These are phyloP conservation scores for Trichoderma atroviride DNA, from an alignment of 2,329 filamentous ascomycete genomes.

Conservation along the genomic window DNA sequence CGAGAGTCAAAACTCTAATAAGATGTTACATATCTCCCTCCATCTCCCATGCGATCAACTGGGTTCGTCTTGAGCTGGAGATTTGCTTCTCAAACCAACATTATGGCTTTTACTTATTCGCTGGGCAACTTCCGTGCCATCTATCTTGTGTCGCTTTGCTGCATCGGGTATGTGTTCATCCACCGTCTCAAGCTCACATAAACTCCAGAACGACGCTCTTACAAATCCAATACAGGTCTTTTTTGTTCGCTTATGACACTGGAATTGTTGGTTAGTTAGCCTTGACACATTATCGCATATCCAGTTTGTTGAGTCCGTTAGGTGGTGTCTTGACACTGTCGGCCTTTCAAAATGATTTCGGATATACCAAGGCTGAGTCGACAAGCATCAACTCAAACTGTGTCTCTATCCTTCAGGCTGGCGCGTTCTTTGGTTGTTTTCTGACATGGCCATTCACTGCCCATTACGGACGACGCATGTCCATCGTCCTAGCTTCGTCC, in stretches of 20 bases:
- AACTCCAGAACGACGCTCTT: too few relatives aligned
- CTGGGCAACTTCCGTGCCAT: conserved; percentile 6
- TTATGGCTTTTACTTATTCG: conserved; percentile 1
- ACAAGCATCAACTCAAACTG: conserved; percentile 36
- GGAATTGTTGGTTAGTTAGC: too few relatives aligned
- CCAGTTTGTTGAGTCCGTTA: background rate
- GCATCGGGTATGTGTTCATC: conserved; percentile 1
- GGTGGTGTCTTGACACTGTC: conserved; percentile 7
- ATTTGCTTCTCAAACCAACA: conserved; percentile 1
- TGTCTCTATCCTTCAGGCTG: conserved; percentile 44
- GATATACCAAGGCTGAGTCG: background rate
- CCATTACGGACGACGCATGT: conserved; percentile 49
- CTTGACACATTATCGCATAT: background rate
- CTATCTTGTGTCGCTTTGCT: conserved; percentile 8
- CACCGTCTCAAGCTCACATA: background rate
- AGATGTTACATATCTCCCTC: too few relatives aligned
- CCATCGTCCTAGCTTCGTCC: conserved; percentile 48
- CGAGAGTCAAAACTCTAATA: too few relatives aligned
- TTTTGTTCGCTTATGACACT: too few relatives aligned
- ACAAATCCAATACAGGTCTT: too few relatives aligned
- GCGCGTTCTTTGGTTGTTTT: conserved; percentile 46
- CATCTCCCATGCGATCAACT: too few relatives aligned
- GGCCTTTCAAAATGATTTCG: conserved; percentile 6
- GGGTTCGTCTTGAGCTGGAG: background rate
- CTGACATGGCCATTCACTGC: conserved; percentile 51